phyloP scores from a whole-genome alignment of 1,139 yeast species.

The Pneumocystis canis region DNA sequence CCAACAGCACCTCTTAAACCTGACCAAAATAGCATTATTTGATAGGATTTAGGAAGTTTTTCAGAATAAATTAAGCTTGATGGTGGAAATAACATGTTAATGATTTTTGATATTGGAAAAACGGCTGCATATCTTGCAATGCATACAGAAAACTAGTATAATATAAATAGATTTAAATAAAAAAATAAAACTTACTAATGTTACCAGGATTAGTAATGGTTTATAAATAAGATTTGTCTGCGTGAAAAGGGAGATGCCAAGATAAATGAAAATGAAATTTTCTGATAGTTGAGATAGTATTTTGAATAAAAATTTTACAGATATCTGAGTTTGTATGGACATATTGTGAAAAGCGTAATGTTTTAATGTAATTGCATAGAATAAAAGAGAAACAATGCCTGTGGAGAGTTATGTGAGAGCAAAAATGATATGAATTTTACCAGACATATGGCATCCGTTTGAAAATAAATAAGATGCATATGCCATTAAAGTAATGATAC shows the following conservation, averaged over 20 bases:
- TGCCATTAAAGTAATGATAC: constrained; percentile 77
- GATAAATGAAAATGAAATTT: constrained; percentile 87
- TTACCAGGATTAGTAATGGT: constrained; percentile 78
- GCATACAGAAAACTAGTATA: constrained; percentile 49
- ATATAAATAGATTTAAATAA: not conserved
- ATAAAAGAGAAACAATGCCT: constrained; percentile 85
- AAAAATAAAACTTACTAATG: constrained; percentile 37
- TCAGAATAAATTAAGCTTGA: constrained; percentile 36
- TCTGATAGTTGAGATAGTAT: constrained; percentile 87
- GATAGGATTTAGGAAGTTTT: constrained; percentile 88
- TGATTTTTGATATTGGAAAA: constrained; percentile 74
- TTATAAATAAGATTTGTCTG: constrained; percentile 91
- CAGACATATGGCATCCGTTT: constrained; percentile 66
- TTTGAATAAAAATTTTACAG: constrained; percentile 88
- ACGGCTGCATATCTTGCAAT: constrained; percentile 95
- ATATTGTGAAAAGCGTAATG: constrained; percentile 95
- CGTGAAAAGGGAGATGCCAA: constrained; percentile 87
- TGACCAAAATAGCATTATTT: constrained; percentile 99
- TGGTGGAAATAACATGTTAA: constrained; percentile 40
- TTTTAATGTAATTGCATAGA: constrained; percentile 91
- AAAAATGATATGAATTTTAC: not conserved
- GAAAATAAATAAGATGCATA: constrained; percentile 95
- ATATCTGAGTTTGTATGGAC: constrained; percentile 94
- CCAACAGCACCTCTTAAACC: constrained; percentile 99
- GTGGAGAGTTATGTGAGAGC: constrained; percentile 21